Evolutionary conservation across 257 asterid species (phyloP).

Genomic region (Solanum okadae): DNA sequence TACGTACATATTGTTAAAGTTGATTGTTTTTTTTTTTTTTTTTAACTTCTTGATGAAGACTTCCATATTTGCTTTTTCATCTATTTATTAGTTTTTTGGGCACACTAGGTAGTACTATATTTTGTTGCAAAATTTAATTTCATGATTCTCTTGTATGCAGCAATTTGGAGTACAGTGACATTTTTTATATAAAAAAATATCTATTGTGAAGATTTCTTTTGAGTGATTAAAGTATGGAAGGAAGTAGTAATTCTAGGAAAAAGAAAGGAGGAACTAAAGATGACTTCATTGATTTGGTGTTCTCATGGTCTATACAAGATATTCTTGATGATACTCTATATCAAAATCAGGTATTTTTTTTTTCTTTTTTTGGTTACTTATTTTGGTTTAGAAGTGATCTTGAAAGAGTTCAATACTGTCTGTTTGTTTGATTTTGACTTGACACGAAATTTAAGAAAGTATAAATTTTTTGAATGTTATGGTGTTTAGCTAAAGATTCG

Average conservation of each 20-base stretch:
- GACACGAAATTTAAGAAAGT: neutral
- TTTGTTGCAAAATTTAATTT: neutral
- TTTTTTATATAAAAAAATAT: neutral
- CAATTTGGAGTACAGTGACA: neutral
- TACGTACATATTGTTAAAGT: neutral
- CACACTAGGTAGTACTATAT: neutral
- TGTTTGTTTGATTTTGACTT: neutral
- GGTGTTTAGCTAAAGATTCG: neutral
- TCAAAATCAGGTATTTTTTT: slow-evolving; percentile 25
- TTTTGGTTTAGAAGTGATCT: neutral
- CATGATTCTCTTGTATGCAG: too few species aligned
- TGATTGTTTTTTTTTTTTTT: neutral
- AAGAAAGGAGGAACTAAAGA: neutral
- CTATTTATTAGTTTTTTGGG: neutral
- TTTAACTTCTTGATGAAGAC: neutral
- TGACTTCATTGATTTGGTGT: slow-evolving; percentile 18
- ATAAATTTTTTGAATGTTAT: neutral
- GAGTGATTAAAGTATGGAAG: neutral
- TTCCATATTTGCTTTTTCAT: neutral
- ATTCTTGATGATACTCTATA: slow-evolving; percentile 27
- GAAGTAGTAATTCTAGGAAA: neutral
- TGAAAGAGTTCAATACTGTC: neutral
- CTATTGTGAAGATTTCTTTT: neutral
- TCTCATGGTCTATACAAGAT: slow-evolving; percentile 36
- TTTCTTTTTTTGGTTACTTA: neutral